Conservation (phyloP, 78 protist genomes). For the Tieghemostelium lacteum region DNA sequence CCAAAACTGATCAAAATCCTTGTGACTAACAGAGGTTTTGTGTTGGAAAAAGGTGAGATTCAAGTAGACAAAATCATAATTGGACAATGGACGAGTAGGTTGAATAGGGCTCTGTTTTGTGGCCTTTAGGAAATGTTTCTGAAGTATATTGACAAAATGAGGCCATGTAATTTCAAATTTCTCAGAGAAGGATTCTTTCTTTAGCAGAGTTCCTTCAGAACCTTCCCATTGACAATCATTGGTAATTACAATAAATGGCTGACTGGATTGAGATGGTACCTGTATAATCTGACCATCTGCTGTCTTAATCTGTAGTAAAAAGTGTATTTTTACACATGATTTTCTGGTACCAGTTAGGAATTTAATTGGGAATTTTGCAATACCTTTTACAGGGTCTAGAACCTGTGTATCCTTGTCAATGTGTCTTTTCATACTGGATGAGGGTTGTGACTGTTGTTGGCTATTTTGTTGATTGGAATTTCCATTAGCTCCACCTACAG, state of each 20-base stretch:
- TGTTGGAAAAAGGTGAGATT: slow-evolving; percentile 38
- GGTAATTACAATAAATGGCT: slow-evolving; percentile 85
- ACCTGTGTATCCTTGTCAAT: slow-evolving; percentile 71
- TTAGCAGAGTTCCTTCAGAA: slow-evolving; percentile 60
- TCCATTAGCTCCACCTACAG: neutral
- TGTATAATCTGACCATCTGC: slow-evolving; percentile 24
- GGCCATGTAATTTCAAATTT: slow-evolving; percentile 81
- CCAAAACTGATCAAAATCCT: slow-evolving; percentile 81
- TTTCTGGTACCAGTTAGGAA: slow-evolving; percentile 75
- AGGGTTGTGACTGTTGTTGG: neutral
- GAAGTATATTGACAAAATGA: slow-evolving; percentile 77
- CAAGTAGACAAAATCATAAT: slow-evolving; percentile 68
- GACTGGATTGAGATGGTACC: slow-evolving; percentile 40
- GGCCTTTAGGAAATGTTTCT: slow-evolving; percentile 82
- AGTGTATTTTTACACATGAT: slow-evolving; percentile 62
- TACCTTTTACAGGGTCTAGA: slow-evolving; percentile 46
- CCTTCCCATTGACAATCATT: slow-evolving; percentile 86
- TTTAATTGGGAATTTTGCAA: slow-evolving; percentile 63
- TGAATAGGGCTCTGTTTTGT: slow-evolving; percentile 75
- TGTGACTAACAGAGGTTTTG: slow-evolving; percentile 47
- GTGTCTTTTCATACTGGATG: slow-evolving; percentile 33
- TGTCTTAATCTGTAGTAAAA: slow-evolving; percentile 52
- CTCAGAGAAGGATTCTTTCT: slow-evolving; percentile 69
- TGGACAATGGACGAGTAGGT: slow-evolving; percentile 75
- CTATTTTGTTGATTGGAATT: slow-evolving; percentile 8